phyloP scores from a whole-genome alignment of 495 filamentous ascomycete species.

The Diplogelasinospora grovesii region DNA sequence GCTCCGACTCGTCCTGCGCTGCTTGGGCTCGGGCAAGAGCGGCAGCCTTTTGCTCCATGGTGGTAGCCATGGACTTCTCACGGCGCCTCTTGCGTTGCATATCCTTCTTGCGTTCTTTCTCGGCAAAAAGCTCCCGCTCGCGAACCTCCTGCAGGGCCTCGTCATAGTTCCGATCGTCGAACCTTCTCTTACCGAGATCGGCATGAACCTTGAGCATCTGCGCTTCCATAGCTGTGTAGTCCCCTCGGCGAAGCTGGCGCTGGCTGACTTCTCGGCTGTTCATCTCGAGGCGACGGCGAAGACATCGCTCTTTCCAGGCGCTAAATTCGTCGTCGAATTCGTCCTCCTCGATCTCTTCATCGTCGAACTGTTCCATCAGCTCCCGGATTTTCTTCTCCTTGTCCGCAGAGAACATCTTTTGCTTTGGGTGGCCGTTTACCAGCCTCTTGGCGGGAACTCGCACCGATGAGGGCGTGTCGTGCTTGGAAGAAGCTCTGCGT shows the following conservation, averaged over 20 bases:
- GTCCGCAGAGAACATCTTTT: conserved; percentile 50
- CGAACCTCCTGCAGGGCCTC: conserved; percentile 80
- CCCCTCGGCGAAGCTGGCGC: conserved; percentile 44
- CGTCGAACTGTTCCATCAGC: conserved; percentile 60
- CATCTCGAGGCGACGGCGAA: conserved; percentile 58
- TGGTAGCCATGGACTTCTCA: conserved; percentile 85
- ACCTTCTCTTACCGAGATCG: conserved; percentile 43
- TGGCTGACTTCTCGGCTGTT: conserved; percentile 50
- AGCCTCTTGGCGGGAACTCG: conserved; percentile 42
- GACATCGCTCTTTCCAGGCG: conserved; percentile 44
- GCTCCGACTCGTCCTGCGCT: conserved; percentile 72
- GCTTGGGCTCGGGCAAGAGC: conserved; percentile 68
- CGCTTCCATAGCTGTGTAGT: conserved; percentile 26
- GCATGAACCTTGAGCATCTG: conserved; percentile 40
- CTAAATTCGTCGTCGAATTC: conserved; percentile 55
- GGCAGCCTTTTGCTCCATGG: conserved; percentile 77
- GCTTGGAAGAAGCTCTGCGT: conserved; percentile 34
- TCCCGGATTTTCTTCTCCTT: conserved; percentile 63
- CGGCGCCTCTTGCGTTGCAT: conserved; percentile 97
- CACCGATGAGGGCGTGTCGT: conserved; percentile 41
- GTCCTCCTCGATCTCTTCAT: conserved; percentile 57
- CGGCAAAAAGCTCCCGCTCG: conserved; percentile 80
- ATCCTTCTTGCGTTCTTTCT: conserved; percentile 99
- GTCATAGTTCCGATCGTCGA: conserved; percentile 43
- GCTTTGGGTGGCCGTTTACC: conserved; percentile 45